Conservation (phyloP, 176 grass and related monocot species). For the Otatea glauca region DNA sequence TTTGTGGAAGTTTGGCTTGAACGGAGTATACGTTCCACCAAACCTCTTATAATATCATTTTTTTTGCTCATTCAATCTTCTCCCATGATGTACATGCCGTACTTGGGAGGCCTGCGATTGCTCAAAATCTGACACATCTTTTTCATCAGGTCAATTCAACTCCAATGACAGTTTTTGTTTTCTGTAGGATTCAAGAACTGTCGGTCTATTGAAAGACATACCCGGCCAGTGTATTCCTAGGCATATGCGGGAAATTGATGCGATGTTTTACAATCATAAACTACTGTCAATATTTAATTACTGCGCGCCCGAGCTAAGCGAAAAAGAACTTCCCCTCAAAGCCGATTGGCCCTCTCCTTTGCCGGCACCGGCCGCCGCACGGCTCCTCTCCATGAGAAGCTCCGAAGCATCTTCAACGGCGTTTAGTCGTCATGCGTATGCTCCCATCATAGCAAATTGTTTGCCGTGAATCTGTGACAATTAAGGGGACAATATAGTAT, state of each 20-base stretch:
- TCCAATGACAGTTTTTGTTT: too few species aligned
- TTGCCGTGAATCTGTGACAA: neutral
- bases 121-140: too few species aligned
- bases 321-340: conserved; percentile 22
- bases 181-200: too few species aligned
- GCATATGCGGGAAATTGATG: conserved; percentile 32
- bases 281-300: conserved; percentile 2
- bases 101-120: too few species aligned
- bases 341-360: neutral
- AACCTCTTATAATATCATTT: too few species aligned
- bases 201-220: too few species aligned
- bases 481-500: neutral
- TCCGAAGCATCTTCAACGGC: conserved; percentile 24
- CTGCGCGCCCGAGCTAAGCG: neutral
- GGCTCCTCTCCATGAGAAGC: conserved; percentile 29
- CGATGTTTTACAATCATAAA: neutral
- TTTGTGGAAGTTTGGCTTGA: too few species aligned
- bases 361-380: neutral
- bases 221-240: conserved; percentile 21
- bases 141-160: too few species aligned
- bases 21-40: too few species aligned
- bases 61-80: too few species aligned
- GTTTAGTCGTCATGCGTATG: neutral
- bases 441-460: conserved; percentile 8
- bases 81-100: too few species aligned